Conservation (phyloP, 257 asterid genomes). For the Gynochthodes officinalis region DNA sequence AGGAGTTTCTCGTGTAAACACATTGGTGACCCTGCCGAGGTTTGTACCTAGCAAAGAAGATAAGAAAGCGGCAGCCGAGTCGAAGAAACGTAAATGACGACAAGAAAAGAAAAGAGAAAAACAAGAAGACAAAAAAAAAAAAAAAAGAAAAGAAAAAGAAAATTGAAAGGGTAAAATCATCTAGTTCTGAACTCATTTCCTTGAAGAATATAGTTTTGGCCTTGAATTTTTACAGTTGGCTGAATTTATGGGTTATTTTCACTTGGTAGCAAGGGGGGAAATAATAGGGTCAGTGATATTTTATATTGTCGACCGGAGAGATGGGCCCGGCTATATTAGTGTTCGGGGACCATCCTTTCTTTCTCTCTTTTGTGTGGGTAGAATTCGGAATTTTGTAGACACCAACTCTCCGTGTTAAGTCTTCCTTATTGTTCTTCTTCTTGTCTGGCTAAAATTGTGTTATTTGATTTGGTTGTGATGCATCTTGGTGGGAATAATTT, state of each 20-base stretch:
- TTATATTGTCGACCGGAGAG: constrained; percentile 33
- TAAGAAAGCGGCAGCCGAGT: constrained; percentile 35
- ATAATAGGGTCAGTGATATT: constrained; percentile 25
- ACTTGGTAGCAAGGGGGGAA: constrained; percentile 16
- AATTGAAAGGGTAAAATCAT: constrained; percentile 11
- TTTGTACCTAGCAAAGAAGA: constrained; percentile 52
- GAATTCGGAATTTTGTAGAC: constrained; percentile 47
- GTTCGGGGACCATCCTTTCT: constrained; percentile 47
- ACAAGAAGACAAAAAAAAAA: background rate
- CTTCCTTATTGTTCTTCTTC: background rate
- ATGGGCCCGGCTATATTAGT: constrained; percentile 57
- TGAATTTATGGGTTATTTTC: constrained; percentile 25
- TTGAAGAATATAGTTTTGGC: background rate
- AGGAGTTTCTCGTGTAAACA: constrained; percentile 75
- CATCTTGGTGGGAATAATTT: constrained; percentile 1
- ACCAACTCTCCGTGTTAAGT: constrained; percentile 39
- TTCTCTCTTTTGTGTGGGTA: constrained; percentile 34
- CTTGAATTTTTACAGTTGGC: background rate
- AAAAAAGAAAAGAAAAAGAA: too few species aligned
- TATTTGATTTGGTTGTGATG: constrained; percentile 10
- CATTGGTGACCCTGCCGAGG: constrained; percentile 70
- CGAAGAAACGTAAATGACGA: constrained; percentile 37
- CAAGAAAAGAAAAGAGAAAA: background rate
- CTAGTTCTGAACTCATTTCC: constrained; percentile 21
- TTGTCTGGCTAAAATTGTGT: constrained; percentile 8